These are phyloP conservation scores for Caryopteris hybrid DNA, from an alignment of 305 asterid genomes.

Conservation along the genomic window DNA sequence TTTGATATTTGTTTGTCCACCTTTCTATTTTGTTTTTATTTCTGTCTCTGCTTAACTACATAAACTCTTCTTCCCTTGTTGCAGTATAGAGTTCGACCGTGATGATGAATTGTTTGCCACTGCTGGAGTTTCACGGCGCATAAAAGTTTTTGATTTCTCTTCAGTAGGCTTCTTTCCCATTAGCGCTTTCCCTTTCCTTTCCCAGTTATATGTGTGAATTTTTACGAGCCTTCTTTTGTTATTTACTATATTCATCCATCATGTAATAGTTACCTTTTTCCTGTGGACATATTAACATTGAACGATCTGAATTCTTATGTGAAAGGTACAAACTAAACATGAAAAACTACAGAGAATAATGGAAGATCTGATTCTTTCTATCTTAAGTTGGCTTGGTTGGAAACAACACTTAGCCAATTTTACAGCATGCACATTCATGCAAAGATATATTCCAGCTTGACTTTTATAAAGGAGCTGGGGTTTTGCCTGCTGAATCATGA, in stretches of 20 bases:
- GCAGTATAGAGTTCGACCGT: slow-evolving; percentile 81
- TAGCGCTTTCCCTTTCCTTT: slow-evolving; percentile 4
- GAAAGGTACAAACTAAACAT: slow-evolving; percentile 4
- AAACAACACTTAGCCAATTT: not conserved
- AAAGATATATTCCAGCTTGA: not conserved
- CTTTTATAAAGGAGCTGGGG: not conserved
- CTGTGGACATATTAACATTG: not conserved
- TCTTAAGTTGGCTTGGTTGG: not conserved
- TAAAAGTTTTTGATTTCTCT: slow-evolving; percentile 75
- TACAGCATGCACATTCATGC: no score
- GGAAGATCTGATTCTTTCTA: not conserved
- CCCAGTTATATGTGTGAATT: not conserved
- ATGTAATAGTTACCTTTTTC: no score
- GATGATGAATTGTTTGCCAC: slow-evolving; percentile 86
- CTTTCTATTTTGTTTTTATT: not conserved
- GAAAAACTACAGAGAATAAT: not conserved
- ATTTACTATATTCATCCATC: not conserved
- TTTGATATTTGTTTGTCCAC: not conserved
- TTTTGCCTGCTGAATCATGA: not conserved
- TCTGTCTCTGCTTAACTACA: slow-evolving; percentile 7
- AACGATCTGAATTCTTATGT: slow-evolving; percentile 4
- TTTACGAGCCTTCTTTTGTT: not conserved
- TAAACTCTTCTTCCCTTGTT: slow-evolving; percentile 8
- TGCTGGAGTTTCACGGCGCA: slow-evolving; percentile 80
- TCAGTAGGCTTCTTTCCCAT: slow-evolving; percentile 42